Conservation (phyloP, 1,284 basidiomycete species). For the Leccinum proximum region DNA sequence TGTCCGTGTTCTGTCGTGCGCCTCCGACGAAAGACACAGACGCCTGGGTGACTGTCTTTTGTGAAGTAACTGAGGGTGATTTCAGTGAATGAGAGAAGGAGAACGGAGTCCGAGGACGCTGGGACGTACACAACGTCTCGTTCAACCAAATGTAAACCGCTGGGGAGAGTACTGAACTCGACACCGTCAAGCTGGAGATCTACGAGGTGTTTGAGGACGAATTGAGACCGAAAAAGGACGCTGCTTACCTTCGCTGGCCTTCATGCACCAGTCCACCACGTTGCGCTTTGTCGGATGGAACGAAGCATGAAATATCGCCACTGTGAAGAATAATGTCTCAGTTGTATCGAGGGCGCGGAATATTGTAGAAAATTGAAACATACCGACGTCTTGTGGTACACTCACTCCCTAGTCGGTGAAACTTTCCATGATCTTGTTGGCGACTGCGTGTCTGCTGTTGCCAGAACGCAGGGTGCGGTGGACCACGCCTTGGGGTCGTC, state of each 20-base stretch:
- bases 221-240: background rate
- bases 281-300: conserved; percentile 82
- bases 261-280: conserved; percentile 70
- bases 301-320: conserved; percentile 78
- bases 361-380: conserved; percentile 11
- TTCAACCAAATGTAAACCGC: conserved; percentile 76
- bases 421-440: conserved; percentile 25
- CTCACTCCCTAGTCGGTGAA: conserved; percentile 29
- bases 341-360: conserved; percentile 1
- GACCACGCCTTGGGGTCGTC: conserved; percentile 87
- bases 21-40: conserved; percentile 67
- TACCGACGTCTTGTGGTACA: conserved; percentile 49
- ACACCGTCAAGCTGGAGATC: conserved; percentile 65
- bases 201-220: conserved; percentile 25
- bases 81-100: conserved; percentile 6
- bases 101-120: background rate
- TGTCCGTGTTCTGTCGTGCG: conserved; percentile 66
- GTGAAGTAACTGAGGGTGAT: conserved; percentile 59
- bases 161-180: conserved; percentile 77
- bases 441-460: conserved; percentile 17
- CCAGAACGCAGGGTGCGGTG: conserved; percentile 20
- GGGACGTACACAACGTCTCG: conserved; percentile 67
- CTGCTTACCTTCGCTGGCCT: conserved; percentile 56
- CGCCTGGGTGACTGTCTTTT: conserved; percentile 62
- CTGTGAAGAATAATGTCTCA: conserved; percentile 33